Evolutionary conservation across 495 filamentous ascomycete species (phyloP).

Genomic region (Cladorrhinum samala): DNA sequence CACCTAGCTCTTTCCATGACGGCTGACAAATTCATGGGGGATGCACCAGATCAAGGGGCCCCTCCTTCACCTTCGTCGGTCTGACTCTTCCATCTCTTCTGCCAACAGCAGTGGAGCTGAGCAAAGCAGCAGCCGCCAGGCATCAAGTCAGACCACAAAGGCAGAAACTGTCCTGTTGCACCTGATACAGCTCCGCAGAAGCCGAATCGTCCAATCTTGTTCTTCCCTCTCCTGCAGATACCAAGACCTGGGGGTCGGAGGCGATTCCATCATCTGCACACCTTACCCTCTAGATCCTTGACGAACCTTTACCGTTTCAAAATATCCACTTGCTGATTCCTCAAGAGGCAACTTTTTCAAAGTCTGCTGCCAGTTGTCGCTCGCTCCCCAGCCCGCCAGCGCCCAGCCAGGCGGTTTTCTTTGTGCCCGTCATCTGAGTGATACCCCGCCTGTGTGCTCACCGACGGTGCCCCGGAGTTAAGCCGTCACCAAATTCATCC

Average conservation of each 20-base stretch:
- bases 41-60: slow-evolving; percentile 1
- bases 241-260: too few relatives aligned
- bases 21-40: slow-evolving; percentile 16
- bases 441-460: neutral
- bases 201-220: neutral
- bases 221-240: neutral
- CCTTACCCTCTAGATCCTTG: too few relatives aligned
- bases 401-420: neutral
- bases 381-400: too few relatives aligned
- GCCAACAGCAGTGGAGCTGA: neutral
- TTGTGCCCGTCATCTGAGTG: neutral
- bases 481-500: neutral
- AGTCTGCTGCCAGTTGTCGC: too few relatives aligned
- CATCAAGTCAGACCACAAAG: slow-evolving; percentile 5
- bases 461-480: neutral
- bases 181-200: neutral
- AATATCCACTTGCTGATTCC: neutral
- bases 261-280: neutral
- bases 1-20: neutral
- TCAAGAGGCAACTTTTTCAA: neutral
- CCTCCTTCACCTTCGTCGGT: slow-evolving; percentile 1
- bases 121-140: slow-evolving; percentile 8
- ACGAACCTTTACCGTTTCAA: neutral
- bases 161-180: neutral
- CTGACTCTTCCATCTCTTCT: slow-evolving; percentile 3